Percentiles rank a stretch among this genome's conserved stretches.
These are phyloP conservation scores for Geum urbanum DNA, from an alignment of 306 rosid genomes.

Conservation along the genomic window DNA sequence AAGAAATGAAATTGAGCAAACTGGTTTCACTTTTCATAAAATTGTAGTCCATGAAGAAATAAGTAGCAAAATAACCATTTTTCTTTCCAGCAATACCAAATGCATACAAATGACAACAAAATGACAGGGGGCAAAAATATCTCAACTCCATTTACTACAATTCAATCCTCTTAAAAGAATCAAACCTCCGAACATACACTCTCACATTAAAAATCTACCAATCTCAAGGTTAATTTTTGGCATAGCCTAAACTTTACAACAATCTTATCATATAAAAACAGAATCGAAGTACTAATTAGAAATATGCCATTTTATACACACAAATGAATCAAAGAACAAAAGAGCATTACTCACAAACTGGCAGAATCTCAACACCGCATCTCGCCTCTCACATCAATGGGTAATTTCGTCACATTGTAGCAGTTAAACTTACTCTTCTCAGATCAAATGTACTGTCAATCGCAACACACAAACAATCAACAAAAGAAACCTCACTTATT, in stretches of 20 bases:
- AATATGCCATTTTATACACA: too few relatives aligned
- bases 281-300: too few relatives aligned
- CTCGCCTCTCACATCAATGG: constrained; percentile 75
- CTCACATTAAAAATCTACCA: constrained; percentile 2
- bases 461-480: constrained; percentile 8
- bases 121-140: not conserved
- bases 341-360: too few relatives aligned
- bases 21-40: not conserved
- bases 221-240: too few relatives aligned
- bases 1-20: not conserved
- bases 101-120: not conserved
- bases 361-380: too few relatives aligned
- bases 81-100: not conserved
- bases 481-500: constrained; percentile 2
- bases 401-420: constrained; percentile 88
- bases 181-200: not conserved
- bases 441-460: constrained; percentile 78
- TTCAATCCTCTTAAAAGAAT: not conserved
- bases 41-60: not conserved
- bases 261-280: too few relatives aligned
- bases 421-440: constrained; percentile 69
- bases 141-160: not conserved
- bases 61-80: not conserved
- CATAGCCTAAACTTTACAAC: too few relatives aligned
- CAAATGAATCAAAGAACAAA: too few relatives aligned